Base-by-base conservation (phyloP, 2,329 filamentous ascomycete genomes). In the Ceratocystiopsis minuta region DNA sequence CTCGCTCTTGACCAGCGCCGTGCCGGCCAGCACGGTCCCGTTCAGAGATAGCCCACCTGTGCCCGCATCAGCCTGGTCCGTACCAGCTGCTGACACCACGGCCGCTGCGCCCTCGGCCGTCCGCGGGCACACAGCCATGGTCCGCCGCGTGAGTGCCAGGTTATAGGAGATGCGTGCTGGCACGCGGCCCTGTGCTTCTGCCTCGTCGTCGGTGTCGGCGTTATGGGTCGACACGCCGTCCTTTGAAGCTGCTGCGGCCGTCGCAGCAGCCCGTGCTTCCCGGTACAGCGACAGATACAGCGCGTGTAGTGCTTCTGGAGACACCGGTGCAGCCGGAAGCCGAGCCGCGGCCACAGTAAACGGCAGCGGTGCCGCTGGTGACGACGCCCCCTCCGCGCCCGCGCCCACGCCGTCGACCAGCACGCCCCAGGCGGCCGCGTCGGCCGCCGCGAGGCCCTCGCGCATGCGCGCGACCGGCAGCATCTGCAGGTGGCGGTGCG, bases 401-500 rank as follows among this genome's bases (percentile, higher is more conserved):
- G 1, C 16, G 3, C 17, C 2, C 18, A 58, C 41, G 14, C 38
- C 40, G 32, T 69, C 63, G 0, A 63, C 65, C 15, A 78, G 54
- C 2, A 74, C 57, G 11, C 49, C 48, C 74, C 74, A 78, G n/a
- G 48, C 51, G 3, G 28, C 43, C 3, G 51, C 54, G 3, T 46
- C 45, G 2, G 43, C 49, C 6, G n/a, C 41, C 9, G 51, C 46
- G 6, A 75, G 49, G 0, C 71, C 73, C 13, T 67, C 65, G 33
- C 60, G 64, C 77, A 84, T 83, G 16, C 64, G 59, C 9, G 69
- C 64, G 0, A 82, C 65, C 0, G 78, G 77, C 4, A 85, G 57
- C n/a, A 84, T 66, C 55, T 85, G 80, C 20, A 85, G 56, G 51
- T 85, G 80, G 4, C 80, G 59, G 53, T 84, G 80, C 13, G 78